Conservation (phyloP, 2,329 filamentous ascomycete species). For the Monilinia vaccinii-corymbosi region DNA sequence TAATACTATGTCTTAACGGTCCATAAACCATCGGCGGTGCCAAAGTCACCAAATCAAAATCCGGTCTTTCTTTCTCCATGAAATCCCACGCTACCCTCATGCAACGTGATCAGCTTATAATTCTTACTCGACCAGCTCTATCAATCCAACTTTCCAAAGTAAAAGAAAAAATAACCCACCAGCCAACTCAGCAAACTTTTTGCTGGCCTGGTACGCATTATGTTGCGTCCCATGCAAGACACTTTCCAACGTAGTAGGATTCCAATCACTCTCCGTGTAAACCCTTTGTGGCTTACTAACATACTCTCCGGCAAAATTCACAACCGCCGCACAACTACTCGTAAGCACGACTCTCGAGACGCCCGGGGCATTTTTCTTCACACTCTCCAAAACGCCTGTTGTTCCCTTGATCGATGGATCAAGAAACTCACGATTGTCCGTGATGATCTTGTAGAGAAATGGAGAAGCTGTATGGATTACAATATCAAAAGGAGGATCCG, state of each 20-base stretch:
- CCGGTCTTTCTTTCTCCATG: conserved; percentile 40
- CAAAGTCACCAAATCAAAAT: conserved; percentile 51
- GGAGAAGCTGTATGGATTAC: conserved; percentile 65
- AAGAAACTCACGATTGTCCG: conserved; percentile 34
- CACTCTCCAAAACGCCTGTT: conserved; percentile 62
- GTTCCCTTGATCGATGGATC: conserved; percentile 48
- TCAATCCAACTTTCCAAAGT: neutral
- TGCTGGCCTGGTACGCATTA: conserved; percentile 42
- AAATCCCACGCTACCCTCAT: conserved; percentile 48
- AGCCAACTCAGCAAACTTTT: conserved; percentile 56
- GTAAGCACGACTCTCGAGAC: conserved; percentile 64
- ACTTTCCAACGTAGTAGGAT: conserved; percentile 42
- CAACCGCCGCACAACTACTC: conserved; percentile 29
- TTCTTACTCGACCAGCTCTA: neutral
- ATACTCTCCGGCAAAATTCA: conserved; percentile 19
- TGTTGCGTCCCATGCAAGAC: conserved; percentile 26
- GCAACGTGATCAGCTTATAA: neutral
- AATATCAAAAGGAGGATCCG: conserved; percentile 43
- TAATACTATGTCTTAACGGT: conserved; percentile 51
- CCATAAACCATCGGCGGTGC: conserved; percentile 54
- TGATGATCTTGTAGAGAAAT: conserved; percentile 28
- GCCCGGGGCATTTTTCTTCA: conserved; percentile 46
- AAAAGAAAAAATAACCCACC: conserved; percentile 10
- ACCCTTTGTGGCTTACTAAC: conserved; percentile 6
- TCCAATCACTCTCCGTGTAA: conserved; percentile 45